A percentile compares a stretch with the other conserved stretches of the same genome.
Evolutionary conservation across 352 stramenopile species (phyloP).

Genomic region (Phytopythium aichiense): DNA sequence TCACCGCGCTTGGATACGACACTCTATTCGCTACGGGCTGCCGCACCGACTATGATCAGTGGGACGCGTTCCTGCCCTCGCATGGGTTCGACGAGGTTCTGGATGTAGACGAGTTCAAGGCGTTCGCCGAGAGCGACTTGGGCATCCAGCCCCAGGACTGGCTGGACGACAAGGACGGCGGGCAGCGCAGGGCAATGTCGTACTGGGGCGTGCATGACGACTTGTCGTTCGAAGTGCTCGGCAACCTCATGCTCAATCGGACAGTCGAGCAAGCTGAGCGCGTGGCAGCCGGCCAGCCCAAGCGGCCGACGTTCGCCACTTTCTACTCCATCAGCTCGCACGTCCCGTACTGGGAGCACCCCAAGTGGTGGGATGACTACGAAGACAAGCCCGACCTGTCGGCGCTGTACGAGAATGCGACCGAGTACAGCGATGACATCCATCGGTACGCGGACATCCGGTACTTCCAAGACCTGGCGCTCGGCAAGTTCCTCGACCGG

Average conservation of each 20-base stretch:
- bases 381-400: conserved; percentile 32
- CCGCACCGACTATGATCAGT: conserved; percentile 41
- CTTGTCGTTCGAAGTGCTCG: conserved; percentile 37
- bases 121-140: conserved; percentile 25
- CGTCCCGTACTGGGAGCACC: conserved; percentile 26
- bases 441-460: conserved; percentile 39
- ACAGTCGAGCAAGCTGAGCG: conserved; percentile 27
- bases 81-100: conserved; percentile 53
- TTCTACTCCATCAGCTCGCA: conserved; percentile 64
- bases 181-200: conserved; percentile 9
- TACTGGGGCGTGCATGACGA: conserved; percentile 57
- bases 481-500: conserved; percentile 49
- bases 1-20: conserved; percentile 47
- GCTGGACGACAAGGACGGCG: conserved; percentile 14
- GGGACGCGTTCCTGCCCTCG: conserved; percentile 35
- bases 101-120: conserved; percentile 34
- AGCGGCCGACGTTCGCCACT: conserved; percentile 44
- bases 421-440: conserved; percentile 20
- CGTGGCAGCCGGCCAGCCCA: conserved; percentile 13
- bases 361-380: conserved; percentile 31
- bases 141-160: conserved; percentile 32
- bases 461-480: conserved; percentile 41
- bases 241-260: conserved; percentile 46
- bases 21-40: conserved; percentile 42
- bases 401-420: conserved; percentile 19